phyloP scores from a whole-genome alignment of 2,329 filamentous ascomycete species.

The Sphaceloma murrayae region DNA sequence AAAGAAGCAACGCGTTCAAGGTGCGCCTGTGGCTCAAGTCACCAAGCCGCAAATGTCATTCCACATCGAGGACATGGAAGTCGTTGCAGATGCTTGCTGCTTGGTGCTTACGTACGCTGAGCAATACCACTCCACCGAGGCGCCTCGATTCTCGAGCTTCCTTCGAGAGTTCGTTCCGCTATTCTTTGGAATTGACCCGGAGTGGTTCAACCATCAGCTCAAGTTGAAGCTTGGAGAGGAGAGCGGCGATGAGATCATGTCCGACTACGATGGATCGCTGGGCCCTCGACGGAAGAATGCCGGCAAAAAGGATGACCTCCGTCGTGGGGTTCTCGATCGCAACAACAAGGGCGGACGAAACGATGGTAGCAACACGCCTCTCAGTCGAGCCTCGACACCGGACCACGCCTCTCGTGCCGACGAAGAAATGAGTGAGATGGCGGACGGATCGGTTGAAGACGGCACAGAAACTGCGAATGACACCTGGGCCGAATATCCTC shows the following conservation, averaged over 20 bases:
- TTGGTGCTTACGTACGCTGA: slow-evolving; percentile 39
- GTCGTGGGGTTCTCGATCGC: slow-evolving; percentile 76
- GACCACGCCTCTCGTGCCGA: slow-evolving; percentile 69
- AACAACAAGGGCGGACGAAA: slow-evolving; percentile 59
- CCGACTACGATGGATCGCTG: slow-evolving; percentile 61
- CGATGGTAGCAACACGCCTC: slow-evolving; percentile 66
- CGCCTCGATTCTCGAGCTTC: slow-evolving; percentile 37
- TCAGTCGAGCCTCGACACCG: slow-evolving; percentile 81
- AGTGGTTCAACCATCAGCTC: slow-evolving; percentile 60
- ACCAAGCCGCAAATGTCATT: slow-evolving; percentile 57
- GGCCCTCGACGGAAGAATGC: slow-evolving; percentile 55
- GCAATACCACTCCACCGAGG: slow-evolving; percentile 34
- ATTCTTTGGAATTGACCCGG: slow-evolving; percentile 41
- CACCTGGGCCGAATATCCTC: slow-evolving; percentile 55
- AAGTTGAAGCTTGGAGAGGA: slow-evolving; percentile 48
- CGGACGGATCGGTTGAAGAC: slow-evolving; percentile 9
- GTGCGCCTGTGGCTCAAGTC: slow-evolving; percentile 23
- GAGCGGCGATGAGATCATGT: slow-evolving; percentile 57
- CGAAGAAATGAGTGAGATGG: slow-evolving; percentile 50
- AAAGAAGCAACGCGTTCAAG: slow-evolving; percentile 52
- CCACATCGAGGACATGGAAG: slow-evolving; percentile 50
- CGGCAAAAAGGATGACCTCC: slow-evolving; percentile 67
- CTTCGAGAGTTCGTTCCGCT: slow-evolving; percentile 42
- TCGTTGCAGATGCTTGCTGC: slow-evolving; percentile 43
- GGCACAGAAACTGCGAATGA: slow-evolving; percentile 46